phyloP scores from a whole-genome alignment of 2,329 filamentous ascomycete genomes.

The Verticillium zaregamsianum region DNA sequence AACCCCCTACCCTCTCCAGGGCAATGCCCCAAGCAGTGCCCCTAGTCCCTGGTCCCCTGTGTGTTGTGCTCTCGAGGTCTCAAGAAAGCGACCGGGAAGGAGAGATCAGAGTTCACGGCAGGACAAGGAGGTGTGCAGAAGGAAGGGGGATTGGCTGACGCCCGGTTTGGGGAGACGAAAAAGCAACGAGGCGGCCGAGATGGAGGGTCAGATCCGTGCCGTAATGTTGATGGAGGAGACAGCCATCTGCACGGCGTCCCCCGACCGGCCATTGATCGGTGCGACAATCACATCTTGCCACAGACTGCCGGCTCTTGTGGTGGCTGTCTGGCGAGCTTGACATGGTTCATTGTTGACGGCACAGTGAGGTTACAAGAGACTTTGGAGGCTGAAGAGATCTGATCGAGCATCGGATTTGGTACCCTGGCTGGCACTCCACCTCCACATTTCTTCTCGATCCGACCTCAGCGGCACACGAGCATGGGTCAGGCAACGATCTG shows the following conservation, averaged over 20 bases:
- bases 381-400: background rate
- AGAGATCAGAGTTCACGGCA: background rate
- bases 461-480: background rate
- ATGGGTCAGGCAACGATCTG: background rate
- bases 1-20: background rate
- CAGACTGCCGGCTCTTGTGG: background rate
- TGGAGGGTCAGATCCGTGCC: slow-evolving; percentile 2
- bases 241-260: background rate
- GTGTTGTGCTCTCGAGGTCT: background rate
- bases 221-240: background rate
- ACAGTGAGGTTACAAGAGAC: background rate
- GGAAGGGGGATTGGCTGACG: background rate
- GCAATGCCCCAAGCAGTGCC: background rate
- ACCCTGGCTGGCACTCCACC: background rate
- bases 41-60: background rate
- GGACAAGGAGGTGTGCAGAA: background rate
- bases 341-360: background rate
- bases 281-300: background rate
- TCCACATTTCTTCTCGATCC: background rate
- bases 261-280: background rate
- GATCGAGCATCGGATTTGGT: background rate
- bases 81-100: background rate
- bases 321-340: background rate
- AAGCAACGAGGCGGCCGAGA: background rate
- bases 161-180: background rate